phyloP scores from a whole-genome alignment of 2,329 filamentous ascomycete genomes.

The Acarospora socialis region DNA sequence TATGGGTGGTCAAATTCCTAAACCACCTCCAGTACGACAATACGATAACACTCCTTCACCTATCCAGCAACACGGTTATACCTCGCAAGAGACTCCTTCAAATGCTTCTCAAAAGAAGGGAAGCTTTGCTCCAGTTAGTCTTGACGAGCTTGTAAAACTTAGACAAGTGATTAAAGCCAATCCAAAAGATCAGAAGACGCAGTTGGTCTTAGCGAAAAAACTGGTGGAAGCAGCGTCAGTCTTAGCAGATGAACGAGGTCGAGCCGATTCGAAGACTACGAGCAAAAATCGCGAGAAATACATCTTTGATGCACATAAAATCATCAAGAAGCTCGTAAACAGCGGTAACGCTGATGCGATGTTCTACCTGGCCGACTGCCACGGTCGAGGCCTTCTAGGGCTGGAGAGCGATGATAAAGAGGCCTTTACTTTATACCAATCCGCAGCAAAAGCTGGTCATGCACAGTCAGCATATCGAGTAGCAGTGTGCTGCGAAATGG shows the following conservation, averaged over 20 bases:
- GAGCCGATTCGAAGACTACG: slow-evolving; percentile 50
- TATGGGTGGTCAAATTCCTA: slow-evolving; percentile 22
- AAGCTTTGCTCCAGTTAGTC: slow-evolving; percentile 49
- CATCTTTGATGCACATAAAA: slow-evolving; percentile 72
- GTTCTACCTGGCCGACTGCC: slow-evolving; percentile 84
- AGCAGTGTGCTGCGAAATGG: slow-evolving; percentile 93
- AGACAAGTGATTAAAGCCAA: slow-evolving; percentile 55
- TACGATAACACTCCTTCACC: slow-evolving; percentile 31
- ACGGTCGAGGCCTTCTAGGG: slow-evolving; percentile 68
- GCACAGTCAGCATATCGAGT: slow-evolving; percentile 81
- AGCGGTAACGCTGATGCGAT: slow-evolving; percentile 69
- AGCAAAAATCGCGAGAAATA: slow-evolving; percentile 65
- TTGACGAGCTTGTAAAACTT: slow-evolving; percentile 62
- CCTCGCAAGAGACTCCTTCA: slow-evolving; percentile 18
- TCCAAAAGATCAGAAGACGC: slow-evolving; percentile 55
- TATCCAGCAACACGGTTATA: slow-evolving; percentile 18
- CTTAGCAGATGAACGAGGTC: slow-evolving; percentile 61
- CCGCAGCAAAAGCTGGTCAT: slow-evolving; percentile 79
- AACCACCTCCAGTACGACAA: slow-evolving; percentile 39
- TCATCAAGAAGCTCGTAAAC: slow-evolving; percentile 72
- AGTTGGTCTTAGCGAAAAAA: slow-evolving; percentile 64
- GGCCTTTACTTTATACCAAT: slow-evolving; percentile 86
- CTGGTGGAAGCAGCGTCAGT: slow-evolving; percentile 72
- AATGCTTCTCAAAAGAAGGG: slow-evolving; percentile 15
- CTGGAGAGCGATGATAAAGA: slow-evolving; percentile 75